Percentiles rank a stretch among this genome's conserved stretches.
Evolutionary conservation across 371 early-diverging fungal genomes (phyloP).

Genomic region (Syncephalastrum racemosum): DNA sequence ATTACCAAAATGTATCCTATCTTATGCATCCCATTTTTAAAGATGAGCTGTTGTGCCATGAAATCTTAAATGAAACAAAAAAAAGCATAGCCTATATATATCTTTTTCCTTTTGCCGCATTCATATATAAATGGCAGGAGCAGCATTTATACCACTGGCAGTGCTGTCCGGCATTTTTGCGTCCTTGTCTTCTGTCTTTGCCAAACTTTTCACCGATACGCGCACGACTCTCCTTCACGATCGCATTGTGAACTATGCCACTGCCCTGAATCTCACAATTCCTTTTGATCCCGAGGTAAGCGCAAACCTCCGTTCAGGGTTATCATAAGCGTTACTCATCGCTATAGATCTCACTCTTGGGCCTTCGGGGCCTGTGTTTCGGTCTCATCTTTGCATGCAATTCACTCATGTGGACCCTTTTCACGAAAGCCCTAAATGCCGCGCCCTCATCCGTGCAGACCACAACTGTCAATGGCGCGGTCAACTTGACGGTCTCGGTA

Average conservation of each 20-base stretch:
- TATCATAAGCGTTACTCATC: not conserved
- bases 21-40: too few relatives aligned
- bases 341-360: slow-evolving; percentile 34
- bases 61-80: too few relatives aligned
- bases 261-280: not conserved
- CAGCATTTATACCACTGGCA: slow-evolving; percentile 47
- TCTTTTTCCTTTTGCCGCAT: too few relatives aligned
- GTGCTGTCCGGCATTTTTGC: slow-evolving; percentile 69
- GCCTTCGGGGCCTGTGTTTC: slow-evolving; percentile 54
- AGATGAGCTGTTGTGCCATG: too few relatives aligned
- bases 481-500: slow-evolving; percentile 73
- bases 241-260: slow-evolving; percentile 4
- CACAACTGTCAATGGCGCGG: slow-evolving; percentile 71
- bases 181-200: slow-evolving; percentile 74
- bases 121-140: too few relatives aligned
- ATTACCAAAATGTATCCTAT: too few relatives aligned
- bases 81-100: too few relatives aligned
- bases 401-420: slow-evolving; percentile 79
- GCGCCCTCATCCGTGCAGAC: slow-evolving; percentile 70
- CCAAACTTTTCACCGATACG: slow-evolving; percentile 67
- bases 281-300: slow-evolving; percentile 19
- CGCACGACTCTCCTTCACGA: slow-evolving; percentile 40
- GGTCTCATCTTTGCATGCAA: slow-evolving; percentile 64
- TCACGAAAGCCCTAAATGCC: slow-evolving; percentile 74
- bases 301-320: not conserved